These are phyloP conservation scores for Racocetra persica DNA, from an alignment of 371 early-diverging fungal genomes.

Conservation along the genomic window DNA sequence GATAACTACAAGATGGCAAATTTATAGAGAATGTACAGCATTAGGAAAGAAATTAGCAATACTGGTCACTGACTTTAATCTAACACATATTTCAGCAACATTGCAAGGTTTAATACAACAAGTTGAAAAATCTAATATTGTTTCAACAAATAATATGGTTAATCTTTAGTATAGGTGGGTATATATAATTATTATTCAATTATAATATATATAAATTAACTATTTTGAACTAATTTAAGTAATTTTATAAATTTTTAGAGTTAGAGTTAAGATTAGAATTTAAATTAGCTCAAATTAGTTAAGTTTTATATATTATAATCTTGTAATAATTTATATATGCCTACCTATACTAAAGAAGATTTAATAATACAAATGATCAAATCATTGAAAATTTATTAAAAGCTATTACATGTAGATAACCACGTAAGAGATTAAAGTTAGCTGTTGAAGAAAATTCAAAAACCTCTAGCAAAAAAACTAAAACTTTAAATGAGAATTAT, in stretches of 20 bases:
- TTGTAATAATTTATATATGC: too few species aligned
- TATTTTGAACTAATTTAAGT: too few species aligned
- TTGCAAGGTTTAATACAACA: slow-evolving; percentile 1
- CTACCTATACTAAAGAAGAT: too few species aligned
- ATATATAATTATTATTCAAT: too few species aligned
- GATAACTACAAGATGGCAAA: neutral
- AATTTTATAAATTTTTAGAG: too few species aligned
- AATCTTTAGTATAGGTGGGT: too few species aligned
- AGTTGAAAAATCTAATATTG: neutral
- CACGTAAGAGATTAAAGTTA: neutral
- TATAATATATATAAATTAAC: too few species aligned
- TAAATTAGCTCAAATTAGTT: too few species aligned
- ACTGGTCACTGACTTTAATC: neutral
- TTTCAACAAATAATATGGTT: neutral
- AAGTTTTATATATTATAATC: too few species aligned
- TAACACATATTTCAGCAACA: neutral
- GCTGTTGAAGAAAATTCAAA: neutral
- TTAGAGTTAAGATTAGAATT: too few species aligned
- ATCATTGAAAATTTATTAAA: neutral
- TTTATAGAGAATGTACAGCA: neutral
- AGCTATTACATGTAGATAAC: neutral
- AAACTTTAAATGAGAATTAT: too few species aligned
- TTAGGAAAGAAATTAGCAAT: neutral
- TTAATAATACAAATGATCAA: neutral
- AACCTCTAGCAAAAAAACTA: too few species aligned